Conservation (phyloP, 257 asterid genomes). For the Echium plantagineum region DNA sequence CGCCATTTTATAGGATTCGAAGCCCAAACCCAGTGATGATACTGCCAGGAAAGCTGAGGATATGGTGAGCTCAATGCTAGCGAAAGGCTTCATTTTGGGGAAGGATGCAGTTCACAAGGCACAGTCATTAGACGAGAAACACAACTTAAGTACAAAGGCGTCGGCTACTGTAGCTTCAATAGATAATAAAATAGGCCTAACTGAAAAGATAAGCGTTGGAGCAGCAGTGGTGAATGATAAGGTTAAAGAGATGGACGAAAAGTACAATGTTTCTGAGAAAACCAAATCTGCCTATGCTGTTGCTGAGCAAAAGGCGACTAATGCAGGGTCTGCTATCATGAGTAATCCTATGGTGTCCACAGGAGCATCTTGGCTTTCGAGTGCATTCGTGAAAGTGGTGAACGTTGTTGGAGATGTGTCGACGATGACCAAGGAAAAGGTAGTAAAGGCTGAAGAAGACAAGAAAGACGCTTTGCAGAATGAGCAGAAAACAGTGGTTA, state of each 20-base stretch:
- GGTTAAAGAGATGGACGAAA: slow-evolving; percentile 35
- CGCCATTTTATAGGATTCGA: slow-evolving; percentile 13
- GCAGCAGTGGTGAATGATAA: slow-evolving; percentile 31
- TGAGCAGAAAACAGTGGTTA: slow-evolving; percentile 19
- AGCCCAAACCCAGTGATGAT: slow-evolving; percentile 10
- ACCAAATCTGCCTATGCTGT: slow-evolving; percentile 31
- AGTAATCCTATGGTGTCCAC: slow-evolving; percentile 26
- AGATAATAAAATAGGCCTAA: slow-evolving; percentile 35
- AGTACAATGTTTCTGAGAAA: slow-evolving; percentile 33
- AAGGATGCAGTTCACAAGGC: slow-evolving; percentile 50
- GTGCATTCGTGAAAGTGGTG: slow-evolving; percentile 26
- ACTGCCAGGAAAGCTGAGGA: slow-evolving; percentile 35
- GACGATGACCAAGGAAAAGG: slow-evolving; percentile 36
- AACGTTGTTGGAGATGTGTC: slow-evolving; percentile 46
- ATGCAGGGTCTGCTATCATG: slow-evolving; percentile 35
- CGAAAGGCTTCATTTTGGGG: slow-evolving; percentile 48
- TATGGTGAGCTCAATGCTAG: slow-evolving; percentile 48
- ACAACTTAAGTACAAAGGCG: slow-evolving; percentile 33
- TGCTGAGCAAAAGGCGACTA: slow-evolving; percentile 38
- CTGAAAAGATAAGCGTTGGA: slow-evolving; percentile 38
- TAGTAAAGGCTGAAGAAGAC: slow-evolving; percentile 33
- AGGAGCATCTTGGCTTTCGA: slow-evolving; percentile 46
- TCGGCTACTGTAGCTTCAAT: slow-evolving; percentile 40
- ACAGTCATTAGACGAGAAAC: slow-evolving; percentile 42
- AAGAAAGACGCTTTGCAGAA: slow-evolving; percentile 15